Percentiles rank a stretch among this genome's conserved stretches.
Conservation (phyloP, 2,329 filamentous ascomycete genomes). For the Dothideomycetidae sp. region DNA sequence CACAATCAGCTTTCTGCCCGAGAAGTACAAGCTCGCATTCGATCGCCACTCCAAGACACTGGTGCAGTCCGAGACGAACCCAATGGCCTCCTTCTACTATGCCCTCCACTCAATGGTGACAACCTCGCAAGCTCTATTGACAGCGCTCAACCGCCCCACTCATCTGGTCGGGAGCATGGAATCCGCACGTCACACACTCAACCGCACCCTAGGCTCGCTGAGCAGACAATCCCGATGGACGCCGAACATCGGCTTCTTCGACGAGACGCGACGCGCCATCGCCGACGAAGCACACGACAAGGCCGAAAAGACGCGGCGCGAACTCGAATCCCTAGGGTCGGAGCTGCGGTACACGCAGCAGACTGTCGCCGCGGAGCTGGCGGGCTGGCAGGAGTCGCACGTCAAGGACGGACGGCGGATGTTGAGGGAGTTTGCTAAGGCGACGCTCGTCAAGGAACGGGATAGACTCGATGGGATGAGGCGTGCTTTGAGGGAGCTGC, state of each 20-base stretch:
- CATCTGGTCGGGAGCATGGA: slow-evolving; percentile 63
- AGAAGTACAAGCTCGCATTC: slow-evolving; percentile 53
- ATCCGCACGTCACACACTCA: slow-evolving; percentile 59
- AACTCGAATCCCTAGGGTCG: slow-evolving; percentile 59
- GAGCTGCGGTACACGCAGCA: slow-evolving; percentile 88
- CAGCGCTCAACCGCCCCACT: slow-evolving; percentile 64
- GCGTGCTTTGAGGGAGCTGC: slow-evolving; percentile 53
- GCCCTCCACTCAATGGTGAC: slow-evolving; percentile 67
- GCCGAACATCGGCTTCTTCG: slow-evolving; percentile 48
- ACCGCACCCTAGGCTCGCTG: slow-evolving; percentile 62
- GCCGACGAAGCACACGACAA: slow-evolving; percentile 76
- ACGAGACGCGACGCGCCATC: slow-evolving; percentile 71
- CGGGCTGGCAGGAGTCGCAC: slow-evolving; percentile 85
- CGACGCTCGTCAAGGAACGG: slow-evolving; percentile 67
- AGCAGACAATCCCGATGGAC: slow-evolving; percentile 67
- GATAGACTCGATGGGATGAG: slow-evolving; percentile 67
- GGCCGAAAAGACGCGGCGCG: slow-evolving; percentile 52
- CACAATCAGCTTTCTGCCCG: slow-evolving; percentile 52
- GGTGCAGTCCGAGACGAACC: slow-evolving; percentile 55
- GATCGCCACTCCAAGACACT: slow-evolving; percentile 55
- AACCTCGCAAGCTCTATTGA: slow-evolving; percentile 68
- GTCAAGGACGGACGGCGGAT: slow-evolving; percentile 62
- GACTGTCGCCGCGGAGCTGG: slow-evolving; percentile 79
- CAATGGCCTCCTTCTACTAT: slow-evolving; percentile 58
- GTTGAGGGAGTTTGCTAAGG: slow-evolving; percentile 59